Base-by-base conservation (phyloP, 805 yeast genomes). In the Candida gorgasii region DNA sequence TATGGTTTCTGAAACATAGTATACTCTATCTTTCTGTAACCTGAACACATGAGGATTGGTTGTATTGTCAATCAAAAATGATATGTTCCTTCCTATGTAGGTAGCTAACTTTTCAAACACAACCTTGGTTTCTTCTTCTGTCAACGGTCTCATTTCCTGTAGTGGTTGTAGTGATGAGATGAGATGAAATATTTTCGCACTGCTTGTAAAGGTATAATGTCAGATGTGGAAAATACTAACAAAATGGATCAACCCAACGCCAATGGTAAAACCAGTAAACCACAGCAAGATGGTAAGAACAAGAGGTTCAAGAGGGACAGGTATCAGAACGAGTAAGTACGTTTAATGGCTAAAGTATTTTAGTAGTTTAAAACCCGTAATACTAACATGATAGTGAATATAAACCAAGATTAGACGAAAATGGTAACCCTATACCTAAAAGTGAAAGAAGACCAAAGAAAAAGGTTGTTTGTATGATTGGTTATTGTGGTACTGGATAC, bases 141-240 rank as follows among this genome's bases (percentile, higher is more conserved):
- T 92, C 52, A 92, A 76, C 39, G 89, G 88, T 75, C 99, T 85
- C 99, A 92, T 92, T n/a, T n/a, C n/a, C n/a, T n/a, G n/a, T n/a
- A n/a, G n/a, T n/a, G 12, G 14, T 27, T 3, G 8, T 2, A 7
- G 33, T 2, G 44, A 47, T 47, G 50, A 43, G 50, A 39, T 46
- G 47, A 23, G 35, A 16, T 31, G 27, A 39, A 28, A 27, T 37
- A 19, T 18, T 35, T 20, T 34, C 37, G 43, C 40, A 17, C 23
- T 19, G 3, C 28, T n/a, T n/a, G n/a, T n/a, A n/a, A n/a, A 34
- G n/a, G 4, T 19, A 42, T 30, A 28, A 26, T 18, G 40, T 33
- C 56, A 34, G 28, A 34, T 34, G 37, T 22, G 26, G 37, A 34
- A 34, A 22, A 18, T 34, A 12, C 20, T 34, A 22, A 20, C 37